Conservation (phyloP, 73 alveolate species). For the Halteria grandinella region DNA sequence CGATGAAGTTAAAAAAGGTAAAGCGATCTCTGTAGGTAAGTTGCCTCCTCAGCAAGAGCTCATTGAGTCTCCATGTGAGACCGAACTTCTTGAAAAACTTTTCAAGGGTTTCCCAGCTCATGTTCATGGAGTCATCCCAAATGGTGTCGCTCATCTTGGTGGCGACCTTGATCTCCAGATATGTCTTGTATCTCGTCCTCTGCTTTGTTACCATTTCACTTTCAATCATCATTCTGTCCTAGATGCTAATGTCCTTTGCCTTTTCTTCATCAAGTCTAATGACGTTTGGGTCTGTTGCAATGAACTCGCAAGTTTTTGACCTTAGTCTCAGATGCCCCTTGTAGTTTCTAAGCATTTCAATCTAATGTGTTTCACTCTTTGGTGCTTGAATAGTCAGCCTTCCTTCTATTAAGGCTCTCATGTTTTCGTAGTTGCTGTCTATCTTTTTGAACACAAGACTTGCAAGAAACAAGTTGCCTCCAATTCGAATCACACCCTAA, state of each 20-base stretch:
- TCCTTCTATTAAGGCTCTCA: constrained; percentile 37
- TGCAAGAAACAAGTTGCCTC: constrained; percentile 8
- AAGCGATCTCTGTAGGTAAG: constrained; percentile 52
- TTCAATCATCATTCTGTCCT: constrained; percentile 18
- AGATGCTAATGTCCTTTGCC: neutral
- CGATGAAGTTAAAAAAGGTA: constrained; percentile 38
- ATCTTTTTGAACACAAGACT: constrained; percentile 12
- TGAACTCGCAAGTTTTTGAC: constrained; percentile 31
- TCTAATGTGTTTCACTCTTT: no score
- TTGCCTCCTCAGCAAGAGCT: constrained; percentile 16
- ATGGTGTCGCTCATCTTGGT: constrained; percentile 28
- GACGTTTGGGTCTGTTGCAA: constrained; percentile 45
- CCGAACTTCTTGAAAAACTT: constrained; percentile 47
- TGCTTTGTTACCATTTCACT: constrained; percentile 46
- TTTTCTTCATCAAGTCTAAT: constrained; percentile 28
- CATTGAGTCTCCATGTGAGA: neutral
- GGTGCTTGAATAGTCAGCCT: no score
- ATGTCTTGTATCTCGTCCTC: constrained; percentile 51
- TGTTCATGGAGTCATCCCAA: constrained; percentile 62
- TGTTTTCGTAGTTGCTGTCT: constrained; percentile 28
- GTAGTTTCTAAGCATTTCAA: neutral
- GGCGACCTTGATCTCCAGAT: constrained; percentile 43
- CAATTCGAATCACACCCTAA: constrained; percentile 45
- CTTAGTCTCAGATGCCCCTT: no score
- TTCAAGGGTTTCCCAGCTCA: constrained; percentile 50